Percentiles rank a stretch among this genome's conserved stretches.
Evolutionary conservation across 2,329 filamentous ascomycete species (phyloP).

Genomic region (Rachicladosporium sp.): DNA sequence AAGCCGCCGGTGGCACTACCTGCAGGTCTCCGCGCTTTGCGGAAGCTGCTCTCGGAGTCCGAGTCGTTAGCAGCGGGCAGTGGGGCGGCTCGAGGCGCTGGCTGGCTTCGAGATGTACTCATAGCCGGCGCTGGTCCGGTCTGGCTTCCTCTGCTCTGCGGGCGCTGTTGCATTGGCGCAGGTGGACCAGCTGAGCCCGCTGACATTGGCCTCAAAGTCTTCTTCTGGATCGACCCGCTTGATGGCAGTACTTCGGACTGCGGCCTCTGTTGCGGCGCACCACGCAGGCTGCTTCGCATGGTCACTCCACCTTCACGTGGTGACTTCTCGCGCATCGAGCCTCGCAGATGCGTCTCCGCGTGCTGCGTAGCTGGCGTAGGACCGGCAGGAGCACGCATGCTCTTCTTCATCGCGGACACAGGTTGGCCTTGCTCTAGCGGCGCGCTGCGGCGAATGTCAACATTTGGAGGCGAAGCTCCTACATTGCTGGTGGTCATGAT

Average conservation of each 20-base stretch:
- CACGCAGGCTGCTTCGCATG: slow-evolving; percentile 18
- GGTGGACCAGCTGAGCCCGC: no score
- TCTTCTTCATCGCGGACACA: slow-evolving; percentile 28
- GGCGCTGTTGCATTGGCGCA: no score
- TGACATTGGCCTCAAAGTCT: no score
- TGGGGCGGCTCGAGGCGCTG: slow-evolving; percentile 7
- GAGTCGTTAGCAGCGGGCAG: slow-evolving; percentile 24
- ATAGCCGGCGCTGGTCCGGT: slow-evolving; percentile 2
- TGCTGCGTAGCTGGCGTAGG: slow-evolving; percentile 10
- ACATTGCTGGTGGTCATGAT: no score
- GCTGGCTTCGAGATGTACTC: slow-evolving; percentile 10
- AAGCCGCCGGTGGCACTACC: slow-evolving; percentile 34
- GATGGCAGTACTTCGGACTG: slow-evolving; percentile 4
- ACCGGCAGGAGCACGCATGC: slow-evolving; percentile 18
- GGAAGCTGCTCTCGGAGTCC: slow-evolving; percentile 61
- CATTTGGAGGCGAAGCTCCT: no score
- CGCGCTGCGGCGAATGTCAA: no score
- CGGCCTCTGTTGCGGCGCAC: slow-evolving; percentile 9
- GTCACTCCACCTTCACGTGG: slow-evolving; percentile 14
- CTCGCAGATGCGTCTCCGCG: slow-evolving; percentile 22
- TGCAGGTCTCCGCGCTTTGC: slow-evolving; percentile 39
- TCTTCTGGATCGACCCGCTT: no score
- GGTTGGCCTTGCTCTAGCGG: no score
- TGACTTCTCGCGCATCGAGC: slow-evolving; percentile 23
- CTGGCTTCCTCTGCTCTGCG: no score